These are phyloP conservation scores for Chloroidium sp. DNA, from an alignment of 163 green algal species.

Conservation along the genomic window DNA sequence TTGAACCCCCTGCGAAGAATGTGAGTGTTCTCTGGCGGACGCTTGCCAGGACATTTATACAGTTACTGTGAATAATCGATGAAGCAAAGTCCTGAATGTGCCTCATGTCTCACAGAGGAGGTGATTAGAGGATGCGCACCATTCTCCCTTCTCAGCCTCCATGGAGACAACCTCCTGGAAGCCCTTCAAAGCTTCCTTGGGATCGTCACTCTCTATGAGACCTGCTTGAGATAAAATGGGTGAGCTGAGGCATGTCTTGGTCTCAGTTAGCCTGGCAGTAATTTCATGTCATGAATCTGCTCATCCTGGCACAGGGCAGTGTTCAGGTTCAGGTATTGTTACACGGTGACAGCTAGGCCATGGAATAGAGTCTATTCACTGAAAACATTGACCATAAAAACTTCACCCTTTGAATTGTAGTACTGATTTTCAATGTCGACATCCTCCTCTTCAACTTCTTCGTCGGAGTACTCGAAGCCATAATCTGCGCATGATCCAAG, in stretches of 20 bases:
- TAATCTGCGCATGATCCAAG: constrained; percentile 49
- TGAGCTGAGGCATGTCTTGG: no score
- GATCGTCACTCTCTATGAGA: constrained; percentile 73
- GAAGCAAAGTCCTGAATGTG: no score
- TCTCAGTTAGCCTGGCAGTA: no score
- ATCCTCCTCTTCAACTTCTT: constrained; percentile 90
- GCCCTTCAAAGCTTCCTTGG: constrained; percentile 72
- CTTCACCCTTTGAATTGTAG: constrained; percentile 94
- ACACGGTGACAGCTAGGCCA: no score
- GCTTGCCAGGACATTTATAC: no score
- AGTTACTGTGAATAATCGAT: no score
- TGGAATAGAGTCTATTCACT: not conserved
- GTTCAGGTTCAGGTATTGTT: no score
- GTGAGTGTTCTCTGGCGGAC: no score
- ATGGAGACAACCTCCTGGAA: constrained; percentile 90
- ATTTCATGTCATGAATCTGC: no score
- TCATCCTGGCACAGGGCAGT: no score
- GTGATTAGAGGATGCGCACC: constrained; percentile 44
- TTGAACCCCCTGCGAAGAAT: constrained; percentile 84
- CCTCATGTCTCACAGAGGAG: not conserved
- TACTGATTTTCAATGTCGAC: constrained; percentile 99
- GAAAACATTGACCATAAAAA: not conserved
- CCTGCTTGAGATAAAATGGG: constrained; percentile 36
- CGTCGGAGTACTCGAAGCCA: constrained; percentile 93
- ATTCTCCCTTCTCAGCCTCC: constrained; percentile 94